Percentiles rank a stretch among this genome's conserved stretches.
phyloP scores from a whole-genome alignment of 805 yeast genomes.

The Suhomyces faveliae region DNA sequence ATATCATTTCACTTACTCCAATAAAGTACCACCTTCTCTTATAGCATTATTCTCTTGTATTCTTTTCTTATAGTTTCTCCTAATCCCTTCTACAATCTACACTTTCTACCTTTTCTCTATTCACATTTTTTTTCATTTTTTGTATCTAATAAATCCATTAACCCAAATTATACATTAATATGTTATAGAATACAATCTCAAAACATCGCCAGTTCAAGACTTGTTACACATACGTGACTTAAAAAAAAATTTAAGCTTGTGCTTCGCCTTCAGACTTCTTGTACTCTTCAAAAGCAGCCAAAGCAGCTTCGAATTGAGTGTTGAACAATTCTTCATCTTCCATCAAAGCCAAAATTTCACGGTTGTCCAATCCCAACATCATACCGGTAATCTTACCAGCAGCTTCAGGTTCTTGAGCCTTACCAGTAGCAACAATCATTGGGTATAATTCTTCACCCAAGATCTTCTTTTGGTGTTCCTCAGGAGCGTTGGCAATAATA shows the following conservation, averaged over 20 bases:
- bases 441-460: constrained; percentile 97
- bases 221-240: not conserved
- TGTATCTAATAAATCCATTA: constrained; percentile 23
- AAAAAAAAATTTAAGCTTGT: constrained; percentile 14
- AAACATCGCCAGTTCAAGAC: constrained; percentile 1
- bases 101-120: not conserved
- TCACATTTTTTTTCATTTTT: constrained; percentile 18
- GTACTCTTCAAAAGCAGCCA: constrained; percentile 90
- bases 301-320: constrained; percentile 91
- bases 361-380: constrained; percentile 93
- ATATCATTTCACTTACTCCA: no score
- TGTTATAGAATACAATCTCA: constrained; percentile 20
- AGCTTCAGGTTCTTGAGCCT: constrained; percentile 87
- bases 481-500: constrained; percentile 62
- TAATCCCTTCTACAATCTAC: not conserved
- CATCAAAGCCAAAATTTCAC: constrained; percentile 82
- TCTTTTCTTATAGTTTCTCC: not conserved
- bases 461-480: constrained; percentile 93
- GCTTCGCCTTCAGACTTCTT: constrained; percentile 48
- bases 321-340: constrained; percentile 88
- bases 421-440: constrained; percentile 81
- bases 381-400: constrained; percentile 99
- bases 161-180: constrained; percentile 20
- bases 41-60: no score
- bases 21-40: no score